Percentiles rank a stretch among this genome's conserved stretches.
phyloP scores from a whole-genome alignment of 2,329 filamentous ascomycete genomes.

The Spiromastix sp. region DNA sequence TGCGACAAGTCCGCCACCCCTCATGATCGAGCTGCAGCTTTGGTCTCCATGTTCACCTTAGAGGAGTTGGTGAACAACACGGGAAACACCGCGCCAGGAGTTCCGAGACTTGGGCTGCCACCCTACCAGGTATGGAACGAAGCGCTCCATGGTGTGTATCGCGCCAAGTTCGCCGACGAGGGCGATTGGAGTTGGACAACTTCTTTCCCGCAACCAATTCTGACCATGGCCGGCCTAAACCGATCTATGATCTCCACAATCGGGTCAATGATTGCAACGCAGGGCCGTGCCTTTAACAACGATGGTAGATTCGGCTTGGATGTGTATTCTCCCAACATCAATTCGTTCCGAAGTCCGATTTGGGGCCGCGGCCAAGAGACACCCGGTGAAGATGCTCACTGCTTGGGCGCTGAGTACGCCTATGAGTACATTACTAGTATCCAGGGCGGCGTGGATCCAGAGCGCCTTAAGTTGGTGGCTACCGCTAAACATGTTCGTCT shows the following conservation, averaged over 20 bases:
- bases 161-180: conserved; percentile 41
- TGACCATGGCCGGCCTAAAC: conserved; percentile 52
- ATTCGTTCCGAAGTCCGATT: conserved; percentile 52
- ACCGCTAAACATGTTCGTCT: conserved; percentile 53
- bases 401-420: conserved; percentile 40
- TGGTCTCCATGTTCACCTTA: conserved; percentile 39
- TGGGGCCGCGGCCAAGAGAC: conserved; percentile 55
- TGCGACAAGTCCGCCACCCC: conserved; percentile 33
- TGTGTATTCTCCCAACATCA: conserved; percentile 52
- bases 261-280: conserved; percentile 41
- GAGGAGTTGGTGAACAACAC: conserved; percentile 45
- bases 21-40: conserved; percentile 30
- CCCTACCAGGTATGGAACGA: conserved; percentile 53
- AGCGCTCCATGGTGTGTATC: conserved; percentile 50
- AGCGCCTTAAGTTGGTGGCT: conserved; percentile 40
- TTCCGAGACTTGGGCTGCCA: conserved; percentile 44
- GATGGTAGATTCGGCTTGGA: conserved; percentile 34
- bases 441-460: conserved; percentile 34
- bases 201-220: conserved; percentile 52
- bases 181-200: conserved; percentile 47
- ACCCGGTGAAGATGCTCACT: conserved; percentile 46
- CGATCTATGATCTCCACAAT: conserved; percentile 47
- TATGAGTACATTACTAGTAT: conserved; percentile 40
- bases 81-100: conserved; percentile 36
- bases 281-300: conserved; percentile 54